phyloP scores from a whole-genome alignment of 176 grass and related monocot genomes.

The Oryza glumipatula region DNA sequence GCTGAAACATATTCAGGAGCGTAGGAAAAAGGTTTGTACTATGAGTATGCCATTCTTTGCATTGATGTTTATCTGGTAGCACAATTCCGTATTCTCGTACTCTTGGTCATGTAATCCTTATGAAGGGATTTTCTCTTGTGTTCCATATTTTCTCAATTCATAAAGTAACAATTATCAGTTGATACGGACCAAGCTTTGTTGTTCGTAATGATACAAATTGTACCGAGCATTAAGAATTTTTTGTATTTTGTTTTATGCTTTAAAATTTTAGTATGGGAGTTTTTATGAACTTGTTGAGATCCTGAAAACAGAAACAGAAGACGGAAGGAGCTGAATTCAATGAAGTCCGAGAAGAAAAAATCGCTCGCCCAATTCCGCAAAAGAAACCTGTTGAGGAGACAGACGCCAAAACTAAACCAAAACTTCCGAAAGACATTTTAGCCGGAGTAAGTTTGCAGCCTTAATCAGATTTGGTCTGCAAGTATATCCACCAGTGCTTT shows the following conservation, averaged over 20 bases:
- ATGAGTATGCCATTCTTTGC: background rate
- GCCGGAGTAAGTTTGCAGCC: conserved; percentile 59
- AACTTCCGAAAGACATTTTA: conserved; percentile 74
- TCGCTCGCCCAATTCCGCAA: conserved; percentile 57
- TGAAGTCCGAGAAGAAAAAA: conserved; percentile 39
- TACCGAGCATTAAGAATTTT: background rate
- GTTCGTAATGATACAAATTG: conserved; percentile 13
- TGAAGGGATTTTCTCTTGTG: background rate
- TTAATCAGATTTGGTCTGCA: conserved; percentile 1
- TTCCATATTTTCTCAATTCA: background rate
- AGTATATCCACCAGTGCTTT: background rate
- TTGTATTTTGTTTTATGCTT: background rate
- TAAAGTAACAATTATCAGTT: background rate
- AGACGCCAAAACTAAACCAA: conserved; percentile 50
- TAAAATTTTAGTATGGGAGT: conserved; percentile 22
- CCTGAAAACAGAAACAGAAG: conserved; percentile 73
- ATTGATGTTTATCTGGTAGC: conserved; percentile 8
- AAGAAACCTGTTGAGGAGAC: conserved; percentile 59
- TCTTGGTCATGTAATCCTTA: background rate
- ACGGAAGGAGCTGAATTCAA: conserved; percentile 48
- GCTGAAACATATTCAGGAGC: conserved; percentile 72
- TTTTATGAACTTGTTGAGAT: conserved; percentile 25
- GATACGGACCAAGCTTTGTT: background rate
- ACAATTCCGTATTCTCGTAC: background rate
- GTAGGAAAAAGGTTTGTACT: conserved; percentile 67